phyloP scores from a whole-genome alignment of 2,329 filamentous ascomycete species.

The Fusarium equiseti region DNA sequence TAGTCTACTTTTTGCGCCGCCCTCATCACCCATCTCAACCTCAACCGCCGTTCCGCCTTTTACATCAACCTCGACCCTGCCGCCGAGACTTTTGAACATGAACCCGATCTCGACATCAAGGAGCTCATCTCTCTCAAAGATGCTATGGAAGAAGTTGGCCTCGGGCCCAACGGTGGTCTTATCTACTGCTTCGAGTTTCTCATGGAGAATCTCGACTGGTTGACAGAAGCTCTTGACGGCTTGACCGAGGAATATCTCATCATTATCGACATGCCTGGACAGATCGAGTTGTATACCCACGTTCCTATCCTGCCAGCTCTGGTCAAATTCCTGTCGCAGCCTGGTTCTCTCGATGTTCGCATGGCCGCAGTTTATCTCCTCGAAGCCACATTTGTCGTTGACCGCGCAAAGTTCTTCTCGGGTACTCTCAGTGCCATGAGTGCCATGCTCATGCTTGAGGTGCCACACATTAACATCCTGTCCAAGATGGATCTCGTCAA shows the following conservation, averaged over 20 bases:
- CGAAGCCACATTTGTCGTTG: constrained; percentile 94
- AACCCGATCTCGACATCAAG: constrained; percentile 94
- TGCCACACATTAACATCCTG: constrained; percentile 95
- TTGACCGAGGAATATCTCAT: constrained; percentile 96
- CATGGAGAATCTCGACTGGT: constrained; percentile 92
- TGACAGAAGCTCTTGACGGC: constrained; percentile 85
- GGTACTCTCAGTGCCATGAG: constrained; percentile 97
- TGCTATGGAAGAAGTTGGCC: constrained; percentile 93
- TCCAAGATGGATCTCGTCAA: constrained; percentile 99
- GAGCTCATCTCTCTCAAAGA: constrained; percentile 93
- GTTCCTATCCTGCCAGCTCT: constrained; percentile 91
- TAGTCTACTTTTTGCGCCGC: constrained; percentile 94
- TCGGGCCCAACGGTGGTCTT: constrained; percentile 91
- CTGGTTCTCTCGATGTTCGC: constrained; percentile 86
- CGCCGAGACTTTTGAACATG: constrained; percentile 90
- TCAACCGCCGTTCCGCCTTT: constrained; percentile 92
- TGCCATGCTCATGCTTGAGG: constrained; percentile 98
- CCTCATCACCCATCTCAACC: constrained; percentile 91
- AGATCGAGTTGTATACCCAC: constrained; percentile 98
- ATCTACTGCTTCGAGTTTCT: constrained; percentile 98
- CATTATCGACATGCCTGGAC: constrained; percentile 98
- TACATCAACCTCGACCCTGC: constrained; percentile 99
- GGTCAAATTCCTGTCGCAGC: constrained; percentile 81
- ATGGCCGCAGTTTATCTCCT: constrained; percentile 95
- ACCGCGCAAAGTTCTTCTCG: constrained; percentile 96